Evolutionary conservation across 371 early-diverging fungal genomes (phyloP), one percentile per base, ranked within the genome.

Genomic region (Mortierella sp.): DNA sequence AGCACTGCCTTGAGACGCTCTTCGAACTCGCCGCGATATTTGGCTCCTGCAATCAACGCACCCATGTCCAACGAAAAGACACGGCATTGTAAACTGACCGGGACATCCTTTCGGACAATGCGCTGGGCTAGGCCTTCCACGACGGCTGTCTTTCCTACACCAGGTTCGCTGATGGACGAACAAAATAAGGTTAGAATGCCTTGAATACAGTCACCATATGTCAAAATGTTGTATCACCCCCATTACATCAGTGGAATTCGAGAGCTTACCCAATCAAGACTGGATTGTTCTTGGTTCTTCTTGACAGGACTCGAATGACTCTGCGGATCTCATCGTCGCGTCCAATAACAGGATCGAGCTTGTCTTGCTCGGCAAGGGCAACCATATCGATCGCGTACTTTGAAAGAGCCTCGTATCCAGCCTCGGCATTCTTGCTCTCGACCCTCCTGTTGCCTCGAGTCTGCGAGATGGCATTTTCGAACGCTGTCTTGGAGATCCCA

Each of bases 1-100:
- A 99, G 85, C 13, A 99, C 93, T 0, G 94, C 91, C 86, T 99
- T 99, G 49, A 99, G 87, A 26, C 99, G 93, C 78, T 98, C 98
- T 82, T 99, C 99, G 71, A 99, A 99, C 83, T 99, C 98, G 71
- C 99, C 99, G 60, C 96, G 93, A 81, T 94, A 95, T 72, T 95
- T 94, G 34, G 96, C 88, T 50, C 96, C 95, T 5, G 94, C 94
- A 48, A 97, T 89, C 56, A 99, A 82, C 1, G 97, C 93, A 60
- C 97, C 99, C 90, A 99, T 94, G 78, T 99, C 99, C 53, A 99
- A 87, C 14, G 95, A 94, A 61, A 92, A 96, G 31, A 99, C 85
- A 59, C 90, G 90, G 47, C 91, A 88, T 64, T 95, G 91, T 53
- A 97, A 80, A 46, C 90, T 91, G 59, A 89, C 87, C 9, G 98